These are phyloP conservation scores for button mushroom (Agaricus bisporus) DNA, from an alignment of 768 basidiomycete species.

Conservation along the genomic window DNA sequence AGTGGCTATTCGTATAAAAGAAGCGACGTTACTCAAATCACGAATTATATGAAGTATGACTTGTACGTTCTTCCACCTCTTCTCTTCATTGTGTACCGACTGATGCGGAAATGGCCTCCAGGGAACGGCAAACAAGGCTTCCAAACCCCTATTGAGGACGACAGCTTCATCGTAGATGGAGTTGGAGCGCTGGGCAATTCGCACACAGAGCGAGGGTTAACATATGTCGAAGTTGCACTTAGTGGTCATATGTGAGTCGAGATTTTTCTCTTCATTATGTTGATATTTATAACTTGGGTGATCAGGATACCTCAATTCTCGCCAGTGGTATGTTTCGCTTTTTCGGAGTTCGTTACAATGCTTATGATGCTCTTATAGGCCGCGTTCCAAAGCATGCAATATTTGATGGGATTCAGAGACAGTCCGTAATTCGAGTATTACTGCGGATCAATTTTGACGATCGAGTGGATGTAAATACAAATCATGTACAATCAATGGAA, in stretches of 20 bases:
- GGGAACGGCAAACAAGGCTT: slow-evolving; percentile 63
- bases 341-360: neutral
- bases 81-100: slow-evolving; percentile 5
- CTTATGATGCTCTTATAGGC: slow-evolving; percentile 32
- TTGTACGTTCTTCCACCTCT: too few species aligned
- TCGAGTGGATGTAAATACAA: too few species aligned
- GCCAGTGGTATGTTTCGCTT: slow-evolving; percentile 38
- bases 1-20: slow-evolving; percentile 13
- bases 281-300: neutral
- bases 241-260: slow-evolving; percentile 64
- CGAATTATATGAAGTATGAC: slow-evolving; percentile 31
- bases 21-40: neutral
- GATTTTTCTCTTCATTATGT: neutral
- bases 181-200: slow-evolving; percentile 61
- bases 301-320: slow-evolving; percentile 62
- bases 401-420: slow-evolving; percentile 55
- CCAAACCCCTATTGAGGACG: slow-evolving; percentile 57
- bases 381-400: slow-evolving; percentile 65
- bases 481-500: too few species aligned
- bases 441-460: too few species aligned
- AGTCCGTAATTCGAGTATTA: slow-evolving; percentile 25
- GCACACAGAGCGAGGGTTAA: slow-evolving; percentile 63
- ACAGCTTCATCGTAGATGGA: slow-evolving; percentile 67
- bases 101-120: slow-evolving; percentile 17
- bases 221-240: slow-evolving; percentile 59